phyloP scores from a whole-genome alignment of 2,329 filamentous ascomycete genomes.

The Pseudogymnoascus sp. region DNA sequence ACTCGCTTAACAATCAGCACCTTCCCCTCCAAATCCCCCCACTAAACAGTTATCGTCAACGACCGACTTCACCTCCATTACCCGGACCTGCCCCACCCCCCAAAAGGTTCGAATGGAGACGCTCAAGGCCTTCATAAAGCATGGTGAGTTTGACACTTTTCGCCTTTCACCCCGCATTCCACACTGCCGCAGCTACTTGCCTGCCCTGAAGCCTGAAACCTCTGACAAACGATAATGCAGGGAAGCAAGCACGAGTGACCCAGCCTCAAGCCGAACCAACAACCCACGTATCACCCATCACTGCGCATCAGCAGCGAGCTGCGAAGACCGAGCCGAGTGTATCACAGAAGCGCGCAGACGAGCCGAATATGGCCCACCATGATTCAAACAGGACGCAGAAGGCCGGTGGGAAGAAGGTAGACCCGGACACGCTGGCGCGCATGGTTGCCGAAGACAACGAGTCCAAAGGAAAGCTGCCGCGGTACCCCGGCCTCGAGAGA shows the following conservation, averaged over 20 bases:
- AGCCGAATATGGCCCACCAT: constrained; percentile 45
- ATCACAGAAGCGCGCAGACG: constrained; percentile 20
- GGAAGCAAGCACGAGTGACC: constrained; percentile 78
- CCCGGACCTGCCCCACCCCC: neutral
- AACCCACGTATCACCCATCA: constrained; percentile 36
- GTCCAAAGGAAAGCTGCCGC: constrained; percentile 74
- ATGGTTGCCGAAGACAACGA: constrained; percentile 89
- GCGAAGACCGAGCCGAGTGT: constrained; percentile 51
- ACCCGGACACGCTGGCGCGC: constrained; percentile 67
- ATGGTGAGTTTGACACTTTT: neutral
- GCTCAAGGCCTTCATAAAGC: constrained; percentile 8
- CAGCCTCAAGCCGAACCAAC: constrained; percentile 52
- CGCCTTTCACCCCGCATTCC: neutral
- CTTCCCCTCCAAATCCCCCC: neutral
- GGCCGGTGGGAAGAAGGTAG: constrained; percentile 32
- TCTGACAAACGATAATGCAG: constrained; percentile 28
- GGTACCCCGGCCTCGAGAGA: constrained; percentile 74
- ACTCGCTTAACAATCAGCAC: neutral
- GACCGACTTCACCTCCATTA: neutral
- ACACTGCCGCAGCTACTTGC: neutral
- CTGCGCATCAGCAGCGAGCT: constrained; percentile 53
- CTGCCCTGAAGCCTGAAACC: neutral
- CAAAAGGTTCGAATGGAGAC: constrained; percentile 7
- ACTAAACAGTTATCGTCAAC: constrained; percentile 1
- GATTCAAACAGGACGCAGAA: constrained; percentile 49